A percentile compares a stretch with the other conserved stretches of the same genome.
phyloP scores from a whole-genome alignment of 768 basidiomycete species.

The Daedaleopsis nitida region DNA sequence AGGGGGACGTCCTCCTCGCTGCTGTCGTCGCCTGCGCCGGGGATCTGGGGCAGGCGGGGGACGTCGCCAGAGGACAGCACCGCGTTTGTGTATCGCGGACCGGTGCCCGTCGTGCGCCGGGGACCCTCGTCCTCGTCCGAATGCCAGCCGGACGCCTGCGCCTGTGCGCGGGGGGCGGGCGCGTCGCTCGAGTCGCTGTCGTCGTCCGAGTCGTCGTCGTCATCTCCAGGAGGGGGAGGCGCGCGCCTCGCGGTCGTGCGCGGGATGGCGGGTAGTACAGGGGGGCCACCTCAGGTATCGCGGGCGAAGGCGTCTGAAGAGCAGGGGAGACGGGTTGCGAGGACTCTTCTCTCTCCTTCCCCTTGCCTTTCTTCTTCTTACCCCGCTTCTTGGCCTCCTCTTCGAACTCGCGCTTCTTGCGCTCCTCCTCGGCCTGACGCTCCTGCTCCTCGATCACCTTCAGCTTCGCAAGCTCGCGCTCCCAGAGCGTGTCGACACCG shows the following conservation, averaged over 20 bases:
- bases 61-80: background rate
- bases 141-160: conserved; percentile 37
- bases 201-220: conserved; percentile 51
- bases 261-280: conserved; percentile 38
- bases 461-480: conserved; percentile 82
- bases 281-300: conserved; percentile 18
- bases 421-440: conserved; percentile 55
- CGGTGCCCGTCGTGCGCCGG: conserved; percentile 59
- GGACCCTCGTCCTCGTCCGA: conserved; percentile 69
- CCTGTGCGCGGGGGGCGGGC: conserved; percentile 1
- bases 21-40: conserved; percentile 38
- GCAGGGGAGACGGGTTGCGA: conserved; percentile 7
- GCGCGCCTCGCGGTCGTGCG: conserved; percentile 33
- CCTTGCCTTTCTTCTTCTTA: conserved; percentile 47
- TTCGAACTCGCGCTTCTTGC: conserved; percentile 46
- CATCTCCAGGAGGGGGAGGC: conserved; percentile 31
- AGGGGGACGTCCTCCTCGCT: conserved; percentile 85
- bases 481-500: conserved; percentile 93
- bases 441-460: conserved; percentile 76
- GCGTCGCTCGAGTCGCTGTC: conserved; percentile 53
- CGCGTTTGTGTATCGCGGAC: conserved; percentile 50
- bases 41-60: conserved; percentile 22
- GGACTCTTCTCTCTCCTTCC: conserved; percentile 42
- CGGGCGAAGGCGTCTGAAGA: conserved; percentile 10
- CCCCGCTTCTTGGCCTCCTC: conserved; percentile 46